Evolutionary conservation across 805 yeast species (phyloP).

Genomic region (Kodamaea nitidulidarum): DNA sequence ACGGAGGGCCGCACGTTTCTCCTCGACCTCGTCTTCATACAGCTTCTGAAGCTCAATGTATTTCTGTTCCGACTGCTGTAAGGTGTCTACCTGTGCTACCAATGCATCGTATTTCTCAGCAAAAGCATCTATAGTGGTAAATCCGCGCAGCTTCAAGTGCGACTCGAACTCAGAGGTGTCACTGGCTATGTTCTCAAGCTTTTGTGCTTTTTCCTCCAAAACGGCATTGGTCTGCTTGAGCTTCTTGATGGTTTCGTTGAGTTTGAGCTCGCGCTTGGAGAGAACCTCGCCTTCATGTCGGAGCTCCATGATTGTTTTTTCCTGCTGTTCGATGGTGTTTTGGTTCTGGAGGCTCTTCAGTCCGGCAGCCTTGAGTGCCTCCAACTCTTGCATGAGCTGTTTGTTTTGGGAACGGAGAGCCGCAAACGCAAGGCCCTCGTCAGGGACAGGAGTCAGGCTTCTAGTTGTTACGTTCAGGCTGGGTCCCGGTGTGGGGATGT

Average conservation of each 20-base stretch:
- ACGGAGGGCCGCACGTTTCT: constrained; percentile 17
- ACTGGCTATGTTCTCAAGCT: constrained; percentile 14
- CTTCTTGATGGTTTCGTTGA: constrained; percentile 61
- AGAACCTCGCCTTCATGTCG: constrained; percentile 73
- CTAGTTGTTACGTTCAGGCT: neutral
- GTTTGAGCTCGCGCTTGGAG: constrained; percentile 65
- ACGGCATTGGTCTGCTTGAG: constrained; percentile 38
- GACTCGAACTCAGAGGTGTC: constrained; percentile 32
- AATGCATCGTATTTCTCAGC: constrained; percentile 14
- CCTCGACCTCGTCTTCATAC: constrained; percentile 21
- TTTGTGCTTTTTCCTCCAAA: constrained; percentile 30
- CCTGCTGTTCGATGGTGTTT: constrained; percentile 36
- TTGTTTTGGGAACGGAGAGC: neutral
- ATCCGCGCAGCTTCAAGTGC: constrained; percentile 23
- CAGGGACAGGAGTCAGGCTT: neutral
- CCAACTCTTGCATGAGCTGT: neutral
- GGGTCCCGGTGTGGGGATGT: too few species aligned
- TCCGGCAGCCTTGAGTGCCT: neutral
- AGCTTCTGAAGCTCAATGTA: constrained; percentile 16
- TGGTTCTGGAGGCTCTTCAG: constrained; percentile 13
- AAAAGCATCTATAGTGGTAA: constrained; percentile 28
- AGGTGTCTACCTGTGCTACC: constrained; percentile 16
- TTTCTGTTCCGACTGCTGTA: constrained; percentile 24
- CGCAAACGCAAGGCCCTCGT: neutral
- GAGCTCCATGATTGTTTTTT: constrained; percentile 60